Evolutionary conservation across 2,329 filamentous ascomycete species (phyloP), one percentile per base, ranked within the genome.

Genomic region (Talaromyces sp.): DNA sequence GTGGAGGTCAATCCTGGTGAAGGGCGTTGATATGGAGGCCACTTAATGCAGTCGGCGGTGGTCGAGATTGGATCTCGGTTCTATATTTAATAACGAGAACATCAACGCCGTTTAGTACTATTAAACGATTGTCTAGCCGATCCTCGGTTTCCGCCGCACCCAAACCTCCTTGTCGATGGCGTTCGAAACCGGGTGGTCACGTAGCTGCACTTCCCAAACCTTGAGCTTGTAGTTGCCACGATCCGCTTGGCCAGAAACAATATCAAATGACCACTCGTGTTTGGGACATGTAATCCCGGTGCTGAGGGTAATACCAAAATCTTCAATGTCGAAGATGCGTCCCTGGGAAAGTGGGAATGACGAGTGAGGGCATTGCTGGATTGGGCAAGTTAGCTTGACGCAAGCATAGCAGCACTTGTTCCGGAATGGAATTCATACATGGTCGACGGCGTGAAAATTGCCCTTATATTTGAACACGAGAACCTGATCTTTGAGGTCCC

Each of bases 231-330:
- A 90, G 53, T 74, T 83, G 0, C 83, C 87, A 0, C 87, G 81
- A 69, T 90, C 88, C 0, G 81, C 81, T 67, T 78, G 78, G 0
- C 88, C 88, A 0, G 87, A 84, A 58, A 85, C 83, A 2, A 90
- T 67, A 69, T 91, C 88, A 72, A 90, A 91, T 0, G 86, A 87
- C 88, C 88, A 91, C 4, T 80, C 84, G 64, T 90, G 88, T 65
- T 89, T 89, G 0, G 87, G 86, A 70, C 88, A 91, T 0, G 81
- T 83, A 3, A 91, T 75, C 0, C 87, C 88, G 0, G 85, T 81
- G 0, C 60, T 61, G n/a, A 61, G 18, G 5, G 47, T 61, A 18
- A 61, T 61, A 12, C 88, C 88, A 69, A 90, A 91, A 63, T 91
- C 88, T 66, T 91, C 88, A 67, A 91, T 90, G 59, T 91, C 88